phyloP scores from a whole-genome alignment of 78 protist genomes.

The Dictyostelium capitatum region DNA sequence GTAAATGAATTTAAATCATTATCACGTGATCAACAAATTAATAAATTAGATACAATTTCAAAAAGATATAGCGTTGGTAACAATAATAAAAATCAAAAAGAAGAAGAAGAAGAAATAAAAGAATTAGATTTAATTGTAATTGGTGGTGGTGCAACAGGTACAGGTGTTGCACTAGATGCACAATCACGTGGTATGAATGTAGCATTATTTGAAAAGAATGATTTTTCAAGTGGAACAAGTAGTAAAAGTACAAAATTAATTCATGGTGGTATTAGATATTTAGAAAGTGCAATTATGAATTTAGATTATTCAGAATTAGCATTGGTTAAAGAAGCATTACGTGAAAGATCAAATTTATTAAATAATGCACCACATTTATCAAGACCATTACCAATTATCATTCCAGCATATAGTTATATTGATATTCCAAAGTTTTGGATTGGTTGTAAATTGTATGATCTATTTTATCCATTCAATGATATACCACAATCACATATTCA shows the following conservation, averaged over 20 bases:
- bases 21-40: neutral
- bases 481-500: conserved; percentile 39
- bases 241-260: conserved; percentile 94
- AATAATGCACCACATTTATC: conserved; percentile 94
- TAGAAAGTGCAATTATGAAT: conserved; percentile 88
- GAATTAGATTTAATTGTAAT: conserved; percentile 90
- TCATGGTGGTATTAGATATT: conserved; percentile 96
- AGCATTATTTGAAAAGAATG: conserved; percentile 88
- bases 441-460: conserved; percentile 92
- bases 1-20: neutral
- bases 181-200: conserved; percentile 81
- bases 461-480: conserved; percentile 81
- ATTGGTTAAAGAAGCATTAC: conserved; percentile 91
- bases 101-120: neutral
- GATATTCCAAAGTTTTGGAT: conserved; percentile 84
- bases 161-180: conserved; percentile 94
- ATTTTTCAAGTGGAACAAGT: conserved; percentile 94
- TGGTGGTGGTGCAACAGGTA: conserved; percentile 97
- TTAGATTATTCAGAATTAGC: conserved; percentile 76
- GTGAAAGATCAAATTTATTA: conserved; percentile 86
- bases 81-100: neutral
- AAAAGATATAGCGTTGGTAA: neutral
- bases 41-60: neutral
- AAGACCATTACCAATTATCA: conserved; percentile 90
- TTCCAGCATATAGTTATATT: conserved; percentile 87